Percentiles rank a stretch among this genome's conserved stretches.
Conservation (phyloP, 1,284 basidiomycete genomes). For the Pascua sp. region DNA sequence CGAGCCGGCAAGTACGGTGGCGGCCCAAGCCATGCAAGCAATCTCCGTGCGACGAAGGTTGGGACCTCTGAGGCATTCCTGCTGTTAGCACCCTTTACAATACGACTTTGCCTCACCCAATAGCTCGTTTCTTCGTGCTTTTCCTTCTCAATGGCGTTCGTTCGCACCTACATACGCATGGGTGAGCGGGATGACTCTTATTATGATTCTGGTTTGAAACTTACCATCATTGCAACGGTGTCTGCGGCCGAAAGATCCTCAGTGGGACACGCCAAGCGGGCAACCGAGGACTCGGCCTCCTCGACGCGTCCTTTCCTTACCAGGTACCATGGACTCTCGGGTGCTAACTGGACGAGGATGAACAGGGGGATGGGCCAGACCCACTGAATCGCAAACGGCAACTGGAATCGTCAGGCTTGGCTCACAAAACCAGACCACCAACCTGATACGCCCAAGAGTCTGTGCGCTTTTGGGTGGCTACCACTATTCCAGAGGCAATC, state of each 20-base stretch:
- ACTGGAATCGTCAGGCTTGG: constrained; percentile 20
- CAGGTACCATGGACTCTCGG: constrained; percentile 34
- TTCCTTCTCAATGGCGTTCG: constrained; percentile 27
- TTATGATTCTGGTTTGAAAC: too few relatives aligned
- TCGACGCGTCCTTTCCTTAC: constrained; percentile 26
- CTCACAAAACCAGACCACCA: constrained; percentile 16
- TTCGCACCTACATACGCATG: constrained; percentile 21
- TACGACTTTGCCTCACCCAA: constrained; percentile 12
- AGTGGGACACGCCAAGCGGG: constrained; percentile 18
- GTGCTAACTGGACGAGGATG: constrained; percentile 22
- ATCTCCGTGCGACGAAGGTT: constrained; percentile 23
- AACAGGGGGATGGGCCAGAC: constrained; percentile 40
- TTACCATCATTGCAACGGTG: constrained; percentile 33
- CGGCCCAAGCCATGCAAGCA: constrained; percentile 15
- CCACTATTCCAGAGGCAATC: constrained; percentile 23
- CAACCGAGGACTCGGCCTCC: constrained; percentile 20
- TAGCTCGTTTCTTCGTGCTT: constrained; percentile 24
- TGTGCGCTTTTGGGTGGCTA: constrained; percentile 26
- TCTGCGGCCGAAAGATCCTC: constrained; percentile 25
- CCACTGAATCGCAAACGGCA: constrained; percentile 50
- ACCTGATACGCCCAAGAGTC: neutral
- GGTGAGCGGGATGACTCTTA: too few relatives aligned
- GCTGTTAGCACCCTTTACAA: constrained; percentile 17
- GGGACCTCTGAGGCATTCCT: constrained; percentile 32
- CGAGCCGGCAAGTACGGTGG: constrained; percentile 23